These are phyloP conservation scores for Monilinia fructigena DNA, from an alignment of 2,329 filamentous ascomycete species.

Conservation along the genomic window DNA sequence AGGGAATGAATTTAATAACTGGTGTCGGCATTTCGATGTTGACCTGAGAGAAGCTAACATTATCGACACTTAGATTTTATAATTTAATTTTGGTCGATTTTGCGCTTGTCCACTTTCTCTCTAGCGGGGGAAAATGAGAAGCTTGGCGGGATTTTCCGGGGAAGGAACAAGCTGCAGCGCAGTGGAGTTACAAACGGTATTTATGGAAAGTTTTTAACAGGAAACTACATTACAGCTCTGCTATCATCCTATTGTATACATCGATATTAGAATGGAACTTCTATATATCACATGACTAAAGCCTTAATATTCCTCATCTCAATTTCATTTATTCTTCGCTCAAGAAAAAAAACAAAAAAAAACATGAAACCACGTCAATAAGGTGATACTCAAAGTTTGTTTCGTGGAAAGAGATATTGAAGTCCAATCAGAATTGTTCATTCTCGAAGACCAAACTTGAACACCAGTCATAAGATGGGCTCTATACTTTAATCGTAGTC, in stretches of 20 bases:
- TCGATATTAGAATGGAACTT: not conserved
- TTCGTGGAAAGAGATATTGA: not conserved
- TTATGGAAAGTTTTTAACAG: not conserved
- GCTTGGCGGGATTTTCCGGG: conserved; percentile 5
- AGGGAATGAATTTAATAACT: not conserved
- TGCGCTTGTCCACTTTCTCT: conserved; percentile 1
- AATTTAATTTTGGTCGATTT: not conserved
- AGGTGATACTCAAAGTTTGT: not conserved
- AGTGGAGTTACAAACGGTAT: not conserved
- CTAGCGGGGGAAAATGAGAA: not conserved
- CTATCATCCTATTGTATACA: not conserved
- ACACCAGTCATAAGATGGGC: too few relatives aligned
- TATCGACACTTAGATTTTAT: not conserved
- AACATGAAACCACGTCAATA: not conserved
- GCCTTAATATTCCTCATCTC: too few relatives aligned
- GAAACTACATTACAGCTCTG: not conserved
- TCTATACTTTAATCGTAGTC: too few relatives aligned
- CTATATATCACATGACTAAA: too few relatives aligned
- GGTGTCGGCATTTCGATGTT: not conserved
- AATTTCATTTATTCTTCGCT: not conserved
- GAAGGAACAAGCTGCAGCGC: not conserved
- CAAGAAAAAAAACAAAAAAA: not conserved
- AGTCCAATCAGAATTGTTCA: not conserved
- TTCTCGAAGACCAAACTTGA: too few relatives aligned
- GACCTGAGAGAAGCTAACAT: not conserved